These are phyloP conservation scores for Ambrosia hybrid DNA, from an alignment of 140 eudicot genomes.

Conservation along the genomic window DNA sequence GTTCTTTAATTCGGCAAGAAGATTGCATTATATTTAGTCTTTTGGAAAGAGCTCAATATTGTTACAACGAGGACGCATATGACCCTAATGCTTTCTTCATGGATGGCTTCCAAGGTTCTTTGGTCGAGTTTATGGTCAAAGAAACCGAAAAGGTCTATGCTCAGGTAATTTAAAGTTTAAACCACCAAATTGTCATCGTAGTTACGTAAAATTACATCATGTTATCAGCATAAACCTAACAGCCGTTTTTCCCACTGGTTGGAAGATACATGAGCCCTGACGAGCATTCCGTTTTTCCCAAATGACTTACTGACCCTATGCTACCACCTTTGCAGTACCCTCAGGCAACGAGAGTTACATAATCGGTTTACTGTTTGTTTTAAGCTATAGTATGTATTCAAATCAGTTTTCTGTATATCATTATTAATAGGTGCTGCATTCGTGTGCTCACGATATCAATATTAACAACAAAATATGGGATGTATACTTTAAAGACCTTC, in stretches of 20 bases:
- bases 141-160: constrained; percentile 89
- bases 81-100: constrained; percentile 68
- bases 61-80: constrained; percentile 75
- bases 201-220: background rate
- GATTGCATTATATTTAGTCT: constrained; percentile 92
- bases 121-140: constrained; percentile 83
- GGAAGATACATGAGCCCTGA: constrained; percentile 93
- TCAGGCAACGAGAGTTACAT: constrained; percentile 43
- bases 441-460: constrained; percentile 63
- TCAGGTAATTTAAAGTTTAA: constrained; percentile 59
- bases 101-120: constrained; percentile 80
- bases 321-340: constrained; percentile 94
- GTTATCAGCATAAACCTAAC: background rate
- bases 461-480: constrained; percentile 80
- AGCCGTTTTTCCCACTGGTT: constrained; percentile 42
- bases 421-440: constrained; percentile 69
- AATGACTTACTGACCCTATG: constrained; percentile 65
- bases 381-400: no score
- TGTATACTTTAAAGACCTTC: constrained; percentile 77
- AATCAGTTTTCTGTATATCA: background rate
- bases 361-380: constrained; percentile 5
- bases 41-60: constrained; percentile 86
- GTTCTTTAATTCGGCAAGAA: constrained; percentile 87
- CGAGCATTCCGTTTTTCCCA: constrained; percentile 95
- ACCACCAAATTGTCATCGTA: background rate